A percentile compares a stretch with the other conserved stretches of the same genome.
Evolutionary conservation across 371 early-diverging fungal genomes (phyloP).

Genomic region (Nosema muscidifuracis): DNA sequence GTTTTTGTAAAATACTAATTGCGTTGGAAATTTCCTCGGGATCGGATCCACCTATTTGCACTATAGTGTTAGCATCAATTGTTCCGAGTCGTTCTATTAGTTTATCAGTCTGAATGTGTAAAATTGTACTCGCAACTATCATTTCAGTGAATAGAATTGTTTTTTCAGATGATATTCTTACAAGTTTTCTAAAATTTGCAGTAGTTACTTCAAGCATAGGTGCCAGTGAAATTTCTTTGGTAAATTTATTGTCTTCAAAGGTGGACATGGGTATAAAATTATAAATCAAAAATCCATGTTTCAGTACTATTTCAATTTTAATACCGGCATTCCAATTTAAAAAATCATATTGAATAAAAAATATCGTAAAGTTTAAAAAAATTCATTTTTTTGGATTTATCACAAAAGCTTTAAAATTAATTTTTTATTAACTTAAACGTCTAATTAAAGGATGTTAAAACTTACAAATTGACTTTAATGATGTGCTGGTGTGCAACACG

Average conservation of each 20-base stretch:
- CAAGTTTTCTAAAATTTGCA: slow-evolving; percentile 60
- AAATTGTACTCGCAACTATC: slow-evolving; percentile 60
- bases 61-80: slow-evolving; percentile 51
- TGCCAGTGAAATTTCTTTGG: slow-evolving; percentile 58
- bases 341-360: no score
- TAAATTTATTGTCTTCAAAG: background rate
- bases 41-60: slow-evolving; percentile 64
- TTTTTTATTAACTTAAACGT: no score
- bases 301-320: no score
- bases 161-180: slow-evolving; percentile 48
- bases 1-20: slow-evolving; percentile 33
- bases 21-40: slow-evolving; percentile 53
- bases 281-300: no score
- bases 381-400: no score
- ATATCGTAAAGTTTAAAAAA: no score
- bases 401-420: no score
- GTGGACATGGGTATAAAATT: no score
- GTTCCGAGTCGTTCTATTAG: slow-evolving; percentile 55
- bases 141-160: slow-evolving; percentile 63
- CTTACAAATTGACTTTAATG: no score
- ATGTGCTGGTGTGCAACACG: no score
- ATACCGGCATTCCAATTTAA: no score
- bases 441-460: no score
- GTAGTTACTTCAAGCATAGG: slow-evolving; percentile 64
- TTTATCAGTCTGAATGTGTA: slow-evolving; percentile 46